These are phyloP conservation scores for Omphalotus olearius DNA, from an alignment of 1,284 basidiomycete species.

Conservation along the genomic window DNA sequence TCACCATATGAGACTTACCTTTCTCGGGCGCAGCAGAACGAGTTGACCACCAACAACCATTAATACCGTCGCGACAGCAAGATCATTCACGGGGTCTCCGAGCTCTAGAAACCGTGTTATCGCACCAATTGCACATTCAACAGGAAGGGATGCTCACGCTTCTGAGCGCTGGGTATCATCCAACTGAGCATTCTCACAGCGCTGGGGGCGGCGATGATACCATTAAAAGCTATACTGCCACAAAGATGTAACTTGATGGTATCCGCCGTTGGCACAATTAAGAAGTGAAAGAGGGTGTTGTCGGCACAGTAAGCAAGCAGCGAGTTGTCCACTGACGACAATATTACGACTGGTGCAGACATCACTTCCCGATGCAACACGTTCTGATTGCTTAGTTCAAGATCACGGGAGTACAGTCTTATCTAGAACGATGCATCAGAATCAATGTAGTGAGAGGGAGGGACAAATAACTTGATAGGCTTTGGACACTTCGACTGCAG, in stretches of 20 bases:
- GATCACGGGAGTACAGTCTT: slow-evolving; percentile 92
- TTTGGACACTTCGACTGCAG: slow-evolving; percentile 80
- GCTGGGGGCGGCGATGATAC: slow-evolving; percentile 83
- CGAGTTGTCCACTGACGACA: slow-evolving; percentile 93
- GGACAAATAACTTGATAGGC: slow-evolving; percentile 58
- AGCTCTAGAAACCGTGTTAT: slow-evolving; percentile 52
- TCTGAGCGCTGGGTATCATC: slow-evolving; percentile 94
- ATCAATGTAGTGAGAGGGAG: not conserved
- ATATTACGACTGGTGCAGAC: slow-evolving; percentile 73
- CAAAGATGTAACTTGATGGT: slow-evolving; percentile 86
- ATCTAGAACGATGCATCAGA: slow-evolving; percentile 46
- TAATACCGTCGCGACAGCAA: slow-evolving; percentile 91
- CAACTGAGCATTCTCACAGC: slow-evolving; percentile 92
- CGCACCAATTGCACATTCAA: slow-evolving; percentile 1
- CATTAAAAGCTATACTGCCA: slow-evolving; percentile 93
- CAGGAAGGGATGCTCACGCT: slow-evolving; percentile 53
- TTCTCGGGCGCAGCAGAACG: slow-evolving; percentile 80
- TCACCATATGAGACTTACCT: slow-evolving; percentile 38
- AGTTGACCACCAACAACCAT: slow-evolving; percentile 96
- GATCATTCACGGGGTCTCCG: slow-evolving; percentile 91
- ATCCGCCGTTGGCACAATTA: slow-evolving; percentile 84
- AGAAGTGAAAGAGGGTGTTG: slow-evolving; percentile 91
- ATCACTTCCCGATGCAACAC: slow-evolving; percentile 84
- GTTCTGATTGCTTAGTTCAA: slow-evolving; percentile 84
- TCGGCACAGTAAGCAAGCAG: slow-evolving; percentile 97